Percentiles rank a stretch among this genome's conserved stretches.
phyloP scores from a whole-genome alignment of 495 filamentous ascomycete species.

The Penicillium chermesinum region DNA sequence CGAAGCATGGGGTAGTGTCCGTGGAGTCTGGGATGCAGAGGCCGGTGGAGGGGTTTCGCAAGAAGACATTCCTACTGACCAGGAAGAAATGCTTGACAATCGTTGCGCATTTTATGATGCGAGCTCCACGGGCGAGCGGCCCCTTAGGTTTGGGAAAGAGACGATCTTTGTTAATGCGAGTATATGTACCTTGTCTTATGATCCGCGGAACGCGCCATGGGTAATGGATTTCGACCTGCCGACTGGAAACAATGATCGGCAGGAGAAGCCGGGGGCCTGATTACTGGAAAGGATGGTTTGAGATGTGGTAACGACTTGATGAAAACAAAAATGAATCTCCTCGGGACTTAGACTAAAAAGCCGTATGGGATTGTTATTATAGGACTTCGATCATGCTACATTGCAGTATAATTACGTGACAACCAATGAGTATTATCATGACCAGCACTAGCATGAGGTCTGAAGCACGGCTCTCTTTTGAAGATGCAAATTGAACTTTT shows the following conservation, averaged over 20 bases:
- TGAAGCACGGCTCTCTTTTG: no score
- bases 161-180: slow-evolving; percentile 73
- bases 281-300: no score
- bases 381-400: no score
- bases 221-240: slow-evolving; percentile 60
- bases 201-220: slow-evolving; percentile 53
- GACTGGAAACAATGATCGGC: neutral
- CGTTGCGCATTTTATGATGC: slow-evolving; percentile 43
- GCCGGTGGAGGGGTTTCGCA: slow-evolving; percentile 13
- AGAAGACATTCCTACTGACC: slow-evolving; percentile 29
- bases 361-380: no score
- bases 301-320: no score
- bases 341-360: no score
- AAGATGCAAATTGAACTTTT: no score
- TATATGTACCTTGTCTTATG: slow-evolving; percentile 49
- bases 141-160: slow-evolving; percentile 46
- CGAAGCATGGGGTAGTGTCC: slow-evolving; percentile 65
- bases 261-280: neutral
- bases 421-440: no score
- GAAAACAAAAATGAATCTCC: no score
- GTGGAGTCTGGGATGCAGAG: slow-evolving; percentile 48
- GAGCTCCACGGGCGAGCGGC: slow-evolving; percentile 19
- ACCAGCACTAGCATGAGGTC: no score
- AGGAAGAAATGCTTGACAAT: slow-evolving; percentile 36
- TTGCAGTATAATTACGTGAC: no score